phyloP scores from a whole-genome alignment of 306 rosid species.

The Myrica gale region DNA sequence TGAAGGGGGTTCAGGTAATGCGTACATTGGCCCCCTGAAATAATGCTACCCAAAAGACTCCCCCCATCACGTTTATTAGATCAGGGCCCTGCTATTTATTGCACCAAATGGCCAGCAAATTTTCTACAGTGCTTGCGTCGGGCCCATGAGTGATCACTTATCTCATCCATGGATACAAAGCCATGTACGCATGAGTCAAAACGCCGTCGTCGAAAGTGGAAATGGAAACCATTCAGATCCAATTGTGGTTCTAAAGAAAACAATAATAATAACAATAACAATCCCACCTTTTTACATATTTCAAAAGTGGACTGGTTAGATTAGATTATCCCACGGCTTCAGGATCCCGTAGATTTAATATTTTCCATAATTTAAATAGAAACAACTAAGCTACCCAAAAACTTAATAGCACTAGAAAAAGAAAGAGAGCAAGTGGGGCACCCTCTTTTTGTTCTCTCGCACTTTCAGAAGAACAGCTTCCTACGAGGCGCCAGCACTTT shows the following conservation, averaged over 20 bases:
- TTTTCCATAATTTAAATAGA: conserved; percentile 12
- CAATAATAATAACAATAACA: neutral
- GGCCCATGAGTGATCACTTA: neutral
- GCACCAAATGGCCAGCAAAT: neutral
- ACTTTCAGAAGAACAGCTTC: conserved; percentile 55
- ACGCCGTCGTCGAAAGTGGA: neutral
- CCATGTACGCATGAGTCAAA: no score
- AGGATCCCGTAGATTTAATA: neutral
- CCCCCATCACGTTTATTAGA: neutral
- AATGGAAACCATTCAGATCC: neutral
- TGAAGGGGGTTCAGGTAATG: neutral
- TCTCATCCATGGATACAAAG: no score
- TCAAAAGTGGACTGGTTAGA: neutral
- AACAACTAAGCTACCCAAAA: conserved; percentile 5
- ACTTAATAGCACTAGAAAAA: neutral
- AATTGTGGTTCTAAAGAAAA: conserved; percentile 2
- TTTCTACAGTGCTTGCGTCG: neutral
- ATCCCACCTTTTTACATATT: conserved; percentile 1
- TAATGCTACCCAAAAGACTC: neutral
- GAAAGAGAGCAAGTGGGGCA: neutral
- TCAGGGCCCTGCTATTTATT: neutral
- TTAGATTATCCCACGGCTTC: neutral
- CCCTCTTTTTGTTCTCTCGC: conserved; percentile 8
- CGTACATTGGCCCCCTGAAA: neutral
- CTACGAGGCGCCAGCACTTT: conserved; percentile 46